Evolutionary conservation across 2,329 filamentous ascomycete species (phyloP).

Genomic region (Colletotrichum australisinense): DNA sequence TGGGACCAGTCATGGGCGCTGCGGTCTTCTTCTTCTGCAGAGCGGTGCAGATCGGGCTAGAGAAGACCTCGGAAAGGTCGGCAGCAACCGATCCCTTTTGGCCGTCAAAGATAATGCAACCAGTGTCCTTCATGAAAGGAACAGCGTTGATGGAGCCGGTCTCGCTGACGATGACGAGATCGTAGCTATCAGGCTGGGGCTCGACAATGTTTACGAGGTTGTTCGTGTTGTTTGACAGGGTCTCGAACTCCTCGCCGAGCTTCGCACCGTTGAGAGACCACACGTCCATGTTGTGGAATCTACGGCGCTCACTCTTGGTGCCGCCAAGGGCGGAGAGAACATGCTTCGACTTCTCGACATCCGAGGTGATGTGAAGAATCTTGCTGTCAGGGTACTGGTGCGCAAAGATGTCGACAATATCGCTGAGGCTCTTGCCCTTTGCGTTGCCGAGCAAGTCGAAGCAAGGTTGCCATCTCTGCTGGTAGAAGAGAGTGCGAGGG

Average conservation of each 20-base stretch:
- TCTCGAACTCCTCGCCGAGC: constrained; percentile 27
- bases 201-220: constrained; percentile 31
- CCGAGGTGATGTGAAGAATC: constrained; percentile 39
- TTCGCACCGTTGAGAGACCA: constrained; percentile 35
- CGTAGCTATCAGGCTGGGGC: constrained; percentile 35
- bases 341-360: constrained; percentile 33
- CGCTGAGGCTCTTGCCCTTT: constrained; percentile 32
- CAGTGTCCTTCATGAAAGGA: constrained; percentile 34
- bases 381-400: constrained; percentile 40
- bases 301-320: constrained; percentile 36
- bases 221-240: constrained; percentile 11
- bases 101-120: constrained; percentile 35
- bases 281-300: constrained; percentile 37
- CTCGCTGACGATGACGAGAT: constrained; percentile 39
- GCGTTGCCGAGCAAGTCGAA: constrained; percentile 38
- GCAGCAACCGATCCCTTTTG: constrained; percentile 31
- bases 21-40: constrained; percentile 25
- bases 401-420: constrained; percentile 39
- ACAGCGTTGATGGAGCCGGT: constrained; percentile 27
- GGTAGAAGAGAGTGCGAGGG: constrained; percentile 39
- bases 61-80: constrained; percentile 34
- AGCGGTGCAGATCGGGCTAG: constrained; percentile 24
- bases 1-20: constrained; percentile 9
- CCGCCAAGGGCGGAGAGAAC: constrained; percentile 34
- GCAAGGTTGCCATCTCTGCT: constrained; percentile 40